phyloP scores from a whole-genome alignment of 257 asterid genomes.

The Cinchona pubescens region DNA sequence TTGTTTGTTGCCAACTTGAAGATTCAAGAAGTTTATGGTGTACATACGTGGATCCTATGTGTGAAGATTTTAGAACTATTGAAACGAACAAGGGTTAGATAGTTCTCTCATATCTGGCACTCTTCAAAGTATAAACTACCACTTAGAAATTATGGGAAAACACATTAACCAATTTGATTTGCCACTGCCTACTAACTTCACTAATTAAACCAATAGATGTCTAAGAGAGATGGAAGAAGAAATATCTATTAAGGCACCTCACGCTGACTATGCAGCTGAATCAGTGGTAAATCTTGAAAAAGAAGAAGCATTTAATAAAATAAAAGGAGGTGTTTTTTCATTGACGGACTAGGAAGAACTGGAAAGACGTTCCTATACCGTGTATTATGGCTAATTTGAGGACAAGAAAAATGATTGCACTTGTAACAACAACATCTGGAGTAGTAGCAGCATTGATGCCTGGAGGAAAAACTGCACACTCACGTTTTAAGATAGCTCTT shows the following conservation, averaged over 20 bases:
- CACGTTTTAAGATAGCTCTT: neutral
- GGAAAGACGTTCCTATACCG: neutral
- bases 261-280: neutral
- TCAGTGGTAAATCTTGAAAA: neutral
- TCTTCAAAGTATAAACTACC: neutral
- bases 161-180: neutral
- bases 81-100: no score
- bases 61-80: neutral
- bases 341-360: neutral
- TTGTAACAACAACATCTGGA: neutral
- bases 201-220: no score
- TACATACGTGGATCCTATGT: neutral
- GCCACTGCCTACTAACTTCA: neutral
- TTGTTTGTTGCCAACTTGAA: neutral
- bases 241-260: neutral
- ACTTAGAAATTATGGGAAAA: neutral
- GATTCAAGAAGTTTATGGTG: neutral
- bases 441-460: neutral
- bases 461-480: neutral
- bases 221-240: neutral
- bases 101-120: neutral
- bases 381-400: neutral
- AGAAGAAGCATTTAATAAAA: neutral
- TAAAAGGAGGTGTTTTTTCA: no score
- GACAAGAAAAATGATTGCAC: neutral